These are phyloP conservation scores for Lyophyllum atratum DNA, from an alignment of 768 basidiomycete genomes.

Conservation along the genomic window DNA sequence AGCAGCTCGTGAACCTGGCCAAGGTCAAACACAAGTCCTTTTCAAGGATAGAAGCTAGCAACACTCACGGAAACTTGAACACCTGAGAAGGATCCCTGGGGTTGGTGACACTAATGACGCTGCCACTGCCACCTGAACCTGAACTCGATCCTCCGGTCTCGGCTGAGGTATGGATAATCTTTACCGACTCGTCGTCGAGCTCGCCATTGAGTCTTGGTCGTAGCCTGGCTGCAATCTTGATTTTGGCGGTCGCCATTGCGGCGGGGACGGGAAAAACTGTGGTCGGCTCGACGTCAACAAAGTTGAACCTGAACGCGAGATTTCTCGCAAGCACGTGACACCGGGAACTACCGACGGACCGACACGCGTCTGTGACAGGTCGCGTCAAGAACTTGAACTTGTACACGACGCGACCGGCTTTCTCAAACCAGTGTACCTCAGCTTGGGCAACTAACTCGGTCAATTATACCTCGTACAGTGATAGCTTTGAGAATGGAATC, in stretches of 20 bases:
- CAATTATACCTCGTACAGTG: neutral
- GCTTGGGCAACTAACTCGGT: neutral
- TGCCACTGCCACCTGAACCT: conserved; percentile 39
- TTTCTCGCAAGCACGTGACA: neutral
- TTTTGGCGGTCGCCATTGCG: conserved; percentile 45
- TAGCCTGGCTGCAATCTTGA: conserved; percentile 73
- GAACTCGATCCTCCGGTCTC: conserved; percentile 24
- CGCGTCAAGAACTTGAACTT: neutral
- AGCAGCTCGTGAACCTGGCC: conserved; percentile 71
- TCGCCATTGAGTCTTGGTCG: conserved; percentile 66
- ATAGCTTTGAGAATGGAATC: conserved; percentile 18
- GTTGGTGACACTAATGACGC: conserved; percentile 66
- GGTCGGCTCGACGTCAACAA: neutral
- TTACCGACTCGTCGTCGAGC: conserved; percentile 60
- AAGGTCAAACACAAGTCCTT: neutral
- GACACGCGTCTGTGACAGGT: neutral
- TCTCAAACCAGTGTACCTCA: neutral
- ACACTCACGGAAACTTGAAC: conserved; percentile 78
- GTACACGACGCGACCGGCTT: neutral
- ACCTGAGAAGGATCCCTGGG: conserved; percentile 67
- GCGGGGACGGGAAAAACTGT: conserved; percentile 2
- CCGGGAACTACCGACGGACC: conserved; percentile 2
- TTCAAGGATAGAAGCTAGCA: neutral
- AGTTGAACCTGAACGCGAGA: conserved; percentile 6
- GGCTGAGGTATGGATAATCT: conserved; percentile 46